These are phyloP conservation scores for Aspergillus tanneri DNA, from an alignment of 2,329 filamentous ascomycete genomes.

Conservation along the genomic window DNA sequence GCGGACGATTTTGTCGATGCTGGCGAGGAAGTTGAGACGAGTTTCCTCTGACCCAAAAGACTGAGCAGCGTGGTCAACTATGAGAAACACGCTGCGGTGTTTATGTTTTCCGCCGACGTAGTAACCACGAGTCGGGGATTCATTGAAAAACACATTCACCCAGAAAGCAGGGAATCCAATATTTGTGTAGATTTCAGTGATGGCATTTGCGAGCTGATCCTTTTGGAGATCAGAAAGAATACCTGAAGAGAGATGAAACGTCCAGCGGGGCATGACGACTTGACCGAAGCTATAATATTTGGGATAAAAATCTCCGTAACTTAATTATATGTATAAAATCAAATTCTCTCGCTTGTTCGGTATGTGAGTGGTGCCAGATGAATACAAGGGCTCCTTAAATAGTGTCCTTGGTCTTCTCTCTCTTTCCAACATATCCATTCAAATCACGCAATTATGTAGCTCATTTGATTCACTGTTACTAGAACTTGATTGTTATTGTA, in stretches of 20 bases:
- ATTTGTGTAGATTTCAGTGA: constrained; percentile 5
- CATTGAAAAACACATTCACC: background rate
- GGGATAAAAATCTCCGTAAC: no score
- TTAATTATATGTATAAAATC: no score
- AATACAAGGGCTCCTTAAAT: no score
- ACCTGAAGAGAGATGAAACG: constrained; percentile 1
- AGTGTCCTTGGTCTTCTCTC: no score
- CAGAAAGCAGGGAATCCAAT: constrained; percentile 1
- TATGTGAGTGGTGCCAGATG: no score
- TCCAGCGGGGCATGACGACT: constrained; percentile 10
- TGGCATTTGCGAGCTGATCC: constrained; percentile 6
- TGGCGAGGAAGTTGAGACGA: constrained; percentile 2
- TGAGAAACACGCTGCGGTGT: background rate
- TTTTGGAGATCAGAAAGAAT: constrained; percentile 5
- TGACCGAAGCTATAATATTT: no score
- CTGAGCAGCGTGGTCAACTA: constrained; percentile 10
- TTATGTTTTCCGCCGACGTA: constrained; percentile 6
- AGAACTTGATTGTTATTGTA: no score
- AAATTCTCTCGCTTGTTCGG: no score
- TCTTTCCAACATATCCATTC: no score
- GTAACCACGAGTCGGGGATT: background rate
- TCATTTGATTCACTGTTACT: no score
- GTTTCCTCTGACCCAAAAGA: constrained; percentile 5
- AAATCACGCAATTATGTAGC: no score
- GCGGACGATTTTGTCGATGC: background rate